Conservation (phyloP, 352 stramenopile genomes). For the Globisporangium apiculatum region DNA sequence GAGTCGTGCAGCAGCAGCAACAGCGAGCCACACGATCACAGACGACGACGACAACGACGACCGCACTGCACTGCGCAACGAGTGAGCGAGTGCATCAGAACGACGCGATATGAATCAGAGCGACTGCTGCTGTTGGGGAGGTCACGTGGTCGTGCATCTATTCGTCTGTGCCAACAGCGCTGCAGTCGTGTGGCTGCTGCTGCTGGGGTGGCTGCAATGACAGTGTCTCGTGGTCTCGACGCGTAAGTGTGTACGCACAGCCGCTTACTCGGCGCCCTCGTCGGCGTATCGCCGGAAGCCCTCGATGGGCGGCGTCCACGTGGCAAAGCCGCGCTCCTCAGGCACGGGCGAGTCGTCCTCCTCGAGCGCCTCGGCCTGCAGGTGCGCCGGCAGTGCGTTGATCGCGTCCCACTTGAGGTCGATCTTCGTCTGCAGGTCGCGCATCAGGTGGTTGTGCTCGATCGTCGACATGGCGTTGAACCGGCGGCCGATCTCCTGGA, state of each 20-base stretch:
- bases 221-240: too few species aligned
- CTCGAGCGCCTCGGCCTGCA: slow-evolving; percentile 77
- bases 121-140: too few species aligned
- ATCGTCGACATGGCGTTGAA: slow-evolving; percentile 80
- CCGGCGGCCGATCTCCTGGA: slow-evolving; percentile 72
- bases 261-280: slow-evolving; percentile 33
- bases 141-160: too few species aligned
- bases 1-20: too few species aligned
- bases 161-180: slow-evolving; percentile 6
- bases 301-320: slow-evolving; percentile 83
- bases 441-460: slow-evolving; percentile 85
- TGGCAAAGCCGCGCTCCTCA: slow-evolving; percentile 67
- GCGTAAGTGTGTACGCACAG: too few species aligned
- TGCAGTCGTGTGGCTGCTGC: neutral
- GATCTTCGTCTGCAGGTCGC: slow-evolving; percentile 88
- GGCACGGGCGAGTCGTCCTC: slow-evolving; percentile 53
- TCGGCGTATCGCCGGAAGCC: slow-evolving; percentile 81
- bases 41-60: neutral
- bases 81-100: too few species aligned
- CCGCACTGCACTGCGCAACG: neutral
- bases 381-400: slow-evolving; percentile 70
- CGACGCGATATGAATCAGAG: too few species aligned
- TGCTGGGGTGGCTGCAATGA: neutral
- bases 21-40: neutral
- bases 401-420: slow-evolving; percentile 89